These are phyloP conservation scores for Apiotrichum domesticum DNA, from an alignment of 1,284 basidiomycete genomes.

Conservation along the genomic window DNA sequence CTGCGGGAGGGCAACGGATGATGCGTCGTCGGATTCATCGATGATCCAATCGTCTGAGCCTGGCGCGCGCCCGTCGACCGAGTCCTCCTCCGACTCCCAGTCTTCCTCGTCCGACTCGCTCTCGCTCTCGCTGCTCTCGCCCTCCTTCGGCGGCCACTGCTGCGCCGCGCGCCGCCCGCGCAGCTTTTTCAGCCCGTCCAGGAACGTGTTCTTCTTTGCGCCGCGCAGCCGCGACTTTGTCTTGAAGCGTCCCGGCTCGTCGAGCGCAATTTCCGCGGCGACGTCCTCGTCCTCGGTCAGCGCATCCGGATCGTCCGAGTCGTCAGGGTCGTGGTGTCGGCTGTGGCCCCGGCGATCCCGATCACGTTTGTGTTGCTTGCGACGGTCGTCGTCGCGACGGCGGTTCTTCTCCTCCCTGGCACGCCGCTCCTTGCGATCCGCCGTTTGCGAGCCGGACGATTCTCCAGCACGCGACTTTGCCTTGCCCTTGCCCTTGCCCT, in stretches of 20 bases:
- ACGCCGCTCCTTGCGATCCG: neutral
- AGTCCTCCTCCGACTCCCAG: slow-evolving; percentile 41
- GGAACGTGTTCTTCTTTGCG: slow-evolving; percentile 15
- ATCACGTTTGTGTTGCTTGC: too few relatives aligned
- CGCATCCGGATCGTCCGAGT: slow-evolving; percentile 16
- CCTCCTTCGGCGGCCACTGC: neutral
- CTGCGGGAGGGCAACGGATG: slow-evolving; percentile 54
- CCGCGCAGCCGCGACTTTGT: slow-evolving; percentile 48
- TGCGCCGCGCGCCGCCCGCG: slow-evolving; percentile 16
- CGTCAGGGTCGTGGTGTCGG: slow-evolving; percentile 18
- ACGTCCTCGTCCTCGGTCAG: slow-evolving; percentile 51
- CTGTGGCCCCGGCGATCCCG: too few relatives aligned
- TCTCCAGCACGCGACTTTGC: too few relatives aligned
- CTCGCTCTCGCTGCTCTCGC: slow-evolving; percentile 3
- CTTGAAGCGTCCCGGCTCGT: slow-evolving; percentile 45
- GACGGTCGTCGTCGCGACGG: too few relatives aligned
- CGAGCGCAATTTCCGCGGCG: slow-evolving; percentile 54
- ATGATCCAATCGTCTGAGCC: slow-evolving; percentile 7
- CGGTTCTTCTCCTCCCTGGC: too few relatives aligned
- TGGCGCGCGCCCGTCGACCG: slow-evolving; percentile 59
- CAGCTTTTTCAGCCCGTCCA: slow-evolving; percentile 32
- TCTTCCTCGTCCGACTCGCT: slow-evolving; percentile 39
- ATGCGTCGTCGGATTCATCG: too few relatives aligned
- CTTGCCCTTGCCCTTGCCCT: neutral
- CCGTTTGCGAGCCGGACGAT: neutral